phyloP scores from a whole-genome alignment of 441 rosid species.

The Gossypium trilobum region DNA sequence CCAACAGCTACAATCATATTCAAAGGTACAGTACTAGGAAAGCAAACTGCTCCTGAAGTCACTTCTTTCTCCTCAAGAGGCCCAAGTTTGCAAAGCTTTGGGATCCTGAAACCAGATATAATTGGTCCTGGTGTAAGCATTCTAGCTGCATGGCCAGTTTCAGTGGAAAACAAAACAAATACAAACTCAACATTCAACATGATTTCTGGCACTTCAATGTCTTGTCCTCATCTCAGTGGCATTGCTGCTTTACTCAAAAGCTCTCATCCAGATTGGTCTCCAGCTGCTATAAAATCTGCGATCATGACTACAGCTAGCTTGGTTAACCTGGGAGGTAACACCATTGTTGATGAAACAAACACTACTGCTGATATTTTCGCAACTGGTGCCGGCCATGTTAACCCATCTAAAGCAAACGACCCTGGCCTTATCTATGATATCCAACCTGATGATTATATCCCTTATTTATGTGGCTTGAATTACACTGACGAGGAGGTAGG shows the following conservation, averaged over 20 bases:
- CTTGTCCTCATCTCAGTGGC: slow-evolving; percentile 39
- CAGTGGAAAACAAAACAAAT: slow-evolving; percentile 22
- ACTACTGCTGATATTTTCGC: slow-evolving; percentile 31
- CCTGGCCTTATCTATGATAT: slow-evolving; percentile 47
- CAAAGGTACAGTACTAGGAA: slow-evolving; percentile 28
- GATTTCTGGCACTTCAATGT: slow-evolving; percentile 38
- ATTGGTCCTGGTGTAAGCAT: slow-evolving; percentile 32
- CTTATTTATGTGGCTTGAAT: slow-evolving; percentile 44
- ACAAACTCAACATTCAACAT: slow-evolving; percentile 30
- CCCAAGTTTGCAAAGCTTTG: slow-evolving; percentile 25
- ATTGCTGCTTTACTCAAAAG: slow-evolving; percentile 29
- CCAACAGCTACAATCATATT: slow-evolving; percentile 32
- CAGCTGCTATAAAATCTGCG: slow-evolving; percentile 35
- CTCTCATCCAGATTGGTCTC: slow-evolving; percentile 32
- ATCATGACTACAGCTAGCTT: slow-evolving; percentile 31
- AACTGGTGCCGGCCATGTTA: slow-evolving; percentile 49
- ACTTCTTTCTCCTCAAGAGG: slow-evolving; percentile 49
- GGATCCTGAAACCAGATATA: slow-evolving; percentile 38
- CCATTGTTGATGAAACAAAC: slow-evolving; percentile 26
- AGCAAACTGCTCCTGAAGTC: slow-evolving; percentile 32
- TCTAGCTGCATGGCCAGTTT: slow-evolving; percentile 34
- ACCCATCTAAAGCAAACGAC: slow-evolving; percentile 38
- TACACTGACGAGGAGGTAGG: slow-evolving; percentile 28
- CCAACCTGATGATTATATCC: slow-evolving; percentile 44
- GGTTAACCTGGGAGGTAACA: slow-evolving; percentile 22